Evolutionary conservation across 108 stramenopile species (phyloP).

Genomic region (Aurantiochytrium sp.): DNA sequence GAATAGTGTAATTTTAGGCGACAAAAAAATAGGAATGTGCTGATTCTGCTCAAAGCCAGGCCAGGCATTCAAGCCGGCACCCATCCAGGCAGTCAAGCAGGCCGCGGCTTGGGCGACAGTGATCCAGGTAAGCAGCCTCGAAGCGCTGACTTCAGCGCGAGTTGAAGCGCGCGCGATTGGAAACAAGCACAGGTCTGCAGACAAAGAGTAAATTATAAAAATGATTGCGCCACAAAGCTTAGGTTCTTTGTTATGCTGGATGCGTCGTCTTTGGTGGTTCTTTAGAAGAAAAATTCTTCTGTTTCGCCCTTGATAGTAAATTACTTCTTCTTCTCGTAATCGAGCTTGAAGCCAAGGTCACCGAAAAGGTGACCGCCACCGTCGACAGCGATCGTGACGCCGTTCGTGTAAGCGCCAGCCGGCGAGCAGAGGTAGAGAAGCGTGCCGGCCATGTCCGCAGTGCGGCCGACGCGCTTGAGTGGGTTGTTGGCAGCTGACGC

Average conservation of each 20-base stretch:
- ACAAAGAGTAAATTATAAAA: neutral
- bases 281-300: too few relatives aligned
- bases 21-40: neutral
- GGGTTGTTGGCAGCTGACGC: constrained; percentile 55
- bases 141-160: neutral
- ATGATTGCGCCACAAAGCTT: neutral
- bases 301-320: neutral
- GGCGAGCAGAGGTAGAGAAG: constrained; percentile 65
- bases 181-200: neutral
- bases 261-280: neutral
- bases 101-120: neutral
- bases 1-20: neutral
- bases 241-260: neutral
- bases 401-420: constrained; percentile 76
- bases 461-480: constrained; percentile 68
- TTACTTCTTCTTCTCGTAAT: neutral
- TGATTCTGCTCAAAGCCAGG: neutral
- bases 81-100: neutral
- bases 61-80: neutral
- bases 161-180: neutral
- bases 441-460: constrained; percentile 84
- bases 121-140: neutral
- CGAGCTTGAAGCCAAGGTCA: constrained; percentile 5
- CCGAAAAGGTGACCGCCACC: constrained; percentile 54
- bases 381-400: constrained; percentile 73